Percentiles rank a stretch among this genome's conserved stretches.
phyloP scores from a whole-genome alignment of 2,329 filamentous ascomycete genomes.

The Amphichorda felina region DNA sequence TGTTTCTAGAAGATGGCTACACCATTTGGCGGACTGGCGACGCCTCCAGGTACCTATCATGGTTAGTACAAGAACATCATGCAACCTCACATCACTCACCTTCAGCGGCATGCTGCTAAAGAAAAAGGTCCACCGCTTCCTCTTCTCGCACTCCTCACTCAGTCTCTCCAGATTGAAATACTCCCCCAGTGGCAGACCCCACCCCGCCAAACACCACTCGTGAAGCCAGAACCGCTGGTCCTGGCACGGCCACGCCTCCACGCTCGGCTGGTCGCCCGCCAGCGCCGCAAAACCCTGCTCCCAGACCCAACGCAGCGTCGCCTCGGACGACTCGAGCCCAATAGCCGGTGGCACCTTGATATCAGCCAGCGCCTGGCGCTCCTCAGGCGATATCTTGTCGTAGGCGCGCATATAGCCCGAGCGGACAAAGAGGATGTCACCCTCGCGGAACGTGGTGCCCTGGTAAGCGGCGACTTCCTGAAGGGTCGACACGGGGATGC shows the following conservation, averaged over 20 bases:
- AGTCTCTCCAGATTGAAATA: conserved; percentile 32
- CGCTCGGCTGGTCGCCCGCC: conserved; percentile 39
- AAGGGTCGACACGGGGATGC: conserved; percentile 30
- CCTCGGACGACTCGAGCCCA: conserved; percentile 35
- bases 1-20: conserved; percentile 23
- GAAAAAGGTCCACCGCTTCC: conserved; percentile 25
- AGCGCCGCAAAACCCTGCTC: conserved; percentile 41
- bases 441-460: conserved; percentile 26
- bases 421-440: conserved; percentile 46
- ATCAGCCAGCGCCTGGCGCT: conserved; percentile 21
- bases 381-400: conserved; percentile 19
- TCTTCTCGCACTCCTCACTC: conserved; percentile 17
- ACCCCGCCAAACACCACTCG: conserved; percentile 33
- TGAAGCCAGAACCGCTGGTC: conserved; percentile 21
- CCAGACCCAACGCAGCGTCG: conserved; percentile 44
- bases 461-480: conserved; percentile 30
- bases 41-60: conserved; percentile 18
- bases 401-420: conserved; percentile 37
- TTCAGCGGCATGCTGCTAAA: conserved; percentile 24
- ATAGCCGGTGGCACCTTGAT: conserved; percentile 15
- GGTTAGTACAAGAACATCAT: conserved; percentile 1
- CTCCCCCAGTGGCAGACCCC: conserved; percentile 39
- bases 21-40: conserved; percentile 24
- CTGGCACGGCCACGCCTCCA: conserved; percentile 35
- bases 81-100: conserved; percentile 4